phyloP scores from a whole-genome alignment of 176 grass and related monocot species.

The Eleusine indica region DNA sequence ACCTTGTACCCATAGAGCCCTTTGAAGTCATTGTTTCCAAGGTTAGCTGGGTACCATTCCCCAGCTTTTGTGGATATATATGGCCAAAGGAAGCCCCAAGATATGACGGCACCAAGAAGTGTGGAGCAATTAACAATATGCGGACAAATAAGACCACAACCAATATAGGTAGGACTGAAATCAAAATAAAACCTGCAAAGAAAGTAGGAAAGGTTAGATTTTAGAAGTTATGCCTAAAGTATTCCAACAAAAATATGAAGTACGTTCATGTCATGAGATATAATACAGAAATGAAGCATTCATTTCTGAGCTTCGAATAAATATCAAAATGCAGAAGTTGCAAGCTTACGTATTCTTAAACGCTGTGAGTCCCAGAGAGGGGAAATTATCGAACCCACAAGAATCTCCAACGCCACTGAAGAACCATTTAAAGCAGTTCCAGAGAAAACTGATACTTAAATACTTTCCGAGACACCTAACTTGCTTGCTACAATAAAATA shows the following conservation, averaged over 20 bases:
- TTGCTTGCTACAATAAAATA: slow-evolving; percentile 69
- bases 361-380: slow-evolving; percentile 69
- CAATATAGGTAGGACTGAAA: slow-evolving; percentile 88
- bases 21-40: slow-evolving; percentile 83
- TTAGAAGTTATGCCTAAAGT: neutral
- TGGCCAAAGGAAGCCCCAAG: slow-evolving; percentile 91
- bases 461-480: slow-evolving; percentile 86
- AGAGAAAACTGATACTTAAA: slow-evolving; percentile 84
- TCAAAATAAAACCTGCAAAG: slow-evolving; percentile 90
- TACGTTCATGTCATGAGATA: neutral
- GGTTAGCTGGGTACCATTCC: slow-evolving; percentile 76
- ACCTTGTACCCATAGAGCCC: slow-evolving; percentile 93
- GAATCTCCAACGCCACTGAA: slow-evolving; percentile 84
- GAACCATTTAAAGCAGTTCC: slow-evolving; percentile 98
- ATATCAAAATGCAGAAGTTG: neutral
- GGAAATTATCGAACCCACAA: slow-evolving; percentile 88
- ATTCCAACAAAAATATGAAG: slow-evolving; percentile 7
- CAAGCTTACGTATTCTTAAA: slow-evolving; percentile 83
- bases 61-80: slow-evolving; percentile 71
- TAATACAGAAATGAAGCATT: slow-evolving; percentile 5
- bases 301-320: neutral
- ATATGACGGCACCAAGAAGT: slow-evolving; percentile 82
- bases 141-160: slow-evolving; percentile 83
- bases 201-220: neutral
- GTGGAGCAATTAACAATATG: slow-evolving; percentile 90